Evolutionary conservation across 202 grass and related monocot genomes (phyloP), one percentile per base, ranked within the genome.

Genomic region (Brachypodium distachyon): DNA sequence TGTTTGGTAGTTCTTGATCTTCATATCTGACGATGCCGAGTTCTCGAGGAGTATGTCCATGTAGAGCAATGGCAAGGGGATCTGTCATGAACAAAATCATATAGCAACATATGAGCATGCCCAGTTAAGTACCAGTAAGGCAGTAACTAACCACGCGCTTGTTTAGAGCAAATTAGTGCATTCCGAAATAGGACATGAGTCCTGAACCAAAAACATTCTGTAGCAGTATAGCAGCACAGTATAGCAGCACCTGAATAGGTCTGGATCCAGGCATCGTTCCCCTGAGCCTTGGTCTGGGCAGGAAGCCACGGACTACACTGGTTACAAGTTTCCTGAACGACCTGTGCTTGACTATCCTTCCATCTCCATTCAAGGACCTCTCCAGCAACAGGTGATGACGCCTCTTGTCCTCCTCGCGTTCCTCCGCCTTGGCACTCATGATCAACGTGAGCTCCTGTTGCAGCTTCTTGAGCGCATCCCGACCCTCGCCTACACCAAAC

Each of bases 241-340:
- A n/a, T n/a, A n/a, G n/a, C 11, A 23, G 13, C 75, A 97, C 86
- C 86, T 91, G 87, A 17, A 73, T 60, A 21, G 75, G 58, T 80
- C 49, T 75, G 28, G 48, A 31, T 58, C 84, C 79, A 4, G 86
- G 68, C 4, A 84, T 48, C 3, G 78, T 27, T 79, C 85, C 88
- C 26, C 42, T 75, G 19, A 80, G 82, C 69, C 76, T 92, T 7
- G 84, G 58, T 9, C 63, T 67, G 12, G 44, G 70, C 29, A 77
- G 28, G 22, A 87, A 74, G 38, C 69, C 77, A 16, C 73, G 46
- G 52, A 92, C 65, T 14, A 76, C 63, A 53, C 64, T 87, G n/a
- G 76, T 79, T 22, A 93, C 72, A 25, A 85, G 52, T 64, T 86
- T 75, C 47, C 46, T 88, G 12, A 92, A 39, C 1, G 84, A 88